Evolutionary conservation across 2,329 filamentous ascomycete species (phyloP).

Genomic region (Helminthosporium solani): DNA sequence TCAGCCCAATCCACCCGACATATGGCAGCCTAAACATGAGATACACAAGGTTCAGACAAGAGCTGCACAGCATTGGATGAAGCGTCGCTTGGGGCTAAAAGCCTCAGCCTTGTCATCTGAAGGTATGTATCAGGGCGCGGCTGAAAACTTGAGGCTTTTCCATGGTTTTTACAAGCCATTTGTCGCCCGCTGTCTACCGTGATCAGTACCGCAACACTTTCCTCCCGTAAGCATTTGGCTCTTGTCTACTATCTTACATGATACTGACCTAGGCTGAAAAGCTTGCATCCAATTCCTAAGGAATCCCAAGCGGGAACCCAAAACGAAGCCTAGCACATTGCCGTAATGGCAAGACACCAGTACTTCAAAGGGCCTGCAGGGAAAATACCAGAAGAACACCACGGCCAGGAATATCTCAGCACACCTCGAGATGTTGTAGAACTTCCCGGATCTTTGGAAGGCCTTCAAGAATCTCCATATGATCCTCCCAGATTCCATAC

Average conservation of each 20-base stretch:
- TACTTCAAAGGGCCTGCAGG: neutral
- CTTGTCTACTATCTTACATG: neutral
- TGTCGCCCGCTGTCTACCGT: neutral
- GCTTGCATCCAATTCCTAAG: no score
- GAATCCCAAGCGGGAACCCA: neutral
- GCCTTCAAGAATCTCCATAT: neutral
- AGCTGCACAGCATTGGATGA: neutral
- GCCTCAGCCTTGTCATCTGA: neutral
- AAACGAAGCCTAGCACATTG: neutral
- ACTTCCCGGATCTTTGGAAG: neutral
- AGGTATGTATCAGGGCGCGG: neutral
- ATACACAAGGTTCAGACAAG: neutral
- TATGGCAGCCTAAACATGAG: neutral
- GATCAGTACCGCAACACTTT: neutral
- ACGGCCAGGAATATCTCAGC: neutral
- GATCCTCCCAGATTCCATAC: neutral
- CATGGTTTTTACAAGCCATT: neutral
- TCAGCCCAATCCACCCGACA: conserved; percentile 1
- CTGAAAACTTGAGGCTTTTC: neutral
- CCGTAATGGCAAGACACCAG: neutral
- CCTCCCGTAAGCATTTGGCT: neutral
- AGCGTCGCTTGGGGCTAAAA: neutral
- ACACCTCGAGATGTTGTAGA: neutral
- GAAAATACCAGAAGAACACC: neutral
- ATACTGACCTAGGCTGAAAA: neutral